These are phyloP conservation scores for Recurvomyces mirabilis DNA, from an alignment of 495 filamentous ascomycete genomes.

Conservation along the genomic window DNA sequence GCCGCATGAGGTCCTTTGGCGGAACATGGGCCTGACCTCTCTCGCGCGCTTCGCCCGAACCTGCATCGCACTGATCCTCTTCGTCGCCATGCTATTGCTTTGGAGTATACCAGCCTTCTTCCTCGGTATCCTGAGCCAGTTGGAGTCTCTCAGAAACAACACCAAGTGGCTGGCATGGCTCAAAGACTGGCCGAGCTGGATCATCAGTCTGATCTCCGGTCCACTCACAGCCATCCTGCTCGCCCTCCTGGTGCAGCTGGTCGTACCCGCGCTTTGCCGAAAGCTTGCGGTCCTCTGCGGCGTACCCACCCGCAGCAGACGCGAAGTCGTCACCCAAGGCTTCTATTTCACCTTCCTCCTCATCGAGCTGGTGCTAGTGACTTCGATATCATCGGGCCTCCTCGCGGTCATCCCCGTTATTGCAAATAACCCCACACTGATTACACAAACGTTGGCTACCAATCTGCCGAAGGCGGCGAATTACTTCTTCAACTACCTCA, in stretches of 20 bases:
- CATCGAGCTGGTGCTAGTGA: slow-evolving; percentile 12
- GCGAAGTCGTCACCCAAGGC: slow-evolving; percentile 5
- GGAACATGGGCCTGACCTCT: slow-evolving; percentile 8
- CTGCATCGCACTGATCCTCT: slow-evolving; percentile 1
- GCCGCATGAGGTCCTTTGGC: slow-evolving; percentile 8
- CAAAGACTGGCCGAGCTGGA: slow-evolving; percentile 4
- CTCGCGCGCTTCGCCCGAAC: background rate
- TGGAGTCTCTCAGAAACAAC: background rate
- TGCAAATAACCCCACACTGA: slow-evolving; percentile 5
- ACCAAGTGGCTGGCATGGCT: background rate
- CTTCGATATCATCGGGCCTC: slow-evolving; percentile 7
- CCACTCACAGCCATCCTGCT: background rate
- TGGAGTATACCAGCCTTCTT: slow-evolving; percentile 11
- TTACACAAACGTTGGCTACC: background rate
- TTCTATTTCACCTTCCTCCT: slow-evolving; percentile 12
- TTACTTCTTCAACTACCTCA: slow-evolving; percentile 16
- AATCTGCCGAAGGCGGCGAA: slow-evolving; percentile 12
- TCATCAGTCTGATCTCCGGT: slow-evolving; percentile 8
- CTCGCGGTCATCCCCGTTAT: slow-evolving; percentile 7
- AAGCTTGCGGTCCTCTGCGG: slow-evolving; percentile 5
- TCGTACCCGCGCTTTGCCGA: slow-evolving; percentile 8
- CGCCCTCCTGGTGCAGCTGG: slow-evolving; percentile 7
- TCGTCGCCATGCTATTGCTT: slow-evolving; percentile 6
- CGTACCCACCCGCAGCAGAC: slow-evolving; percentile 3
- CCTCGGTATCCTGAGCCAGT: slow-evolving; percentile 3